Evolutionary conservation across 768 basidiomycete genomes (phyloP), one percentile per base, ranked within the genome.

Genomic region (Termitomyces sp.): DNA sequence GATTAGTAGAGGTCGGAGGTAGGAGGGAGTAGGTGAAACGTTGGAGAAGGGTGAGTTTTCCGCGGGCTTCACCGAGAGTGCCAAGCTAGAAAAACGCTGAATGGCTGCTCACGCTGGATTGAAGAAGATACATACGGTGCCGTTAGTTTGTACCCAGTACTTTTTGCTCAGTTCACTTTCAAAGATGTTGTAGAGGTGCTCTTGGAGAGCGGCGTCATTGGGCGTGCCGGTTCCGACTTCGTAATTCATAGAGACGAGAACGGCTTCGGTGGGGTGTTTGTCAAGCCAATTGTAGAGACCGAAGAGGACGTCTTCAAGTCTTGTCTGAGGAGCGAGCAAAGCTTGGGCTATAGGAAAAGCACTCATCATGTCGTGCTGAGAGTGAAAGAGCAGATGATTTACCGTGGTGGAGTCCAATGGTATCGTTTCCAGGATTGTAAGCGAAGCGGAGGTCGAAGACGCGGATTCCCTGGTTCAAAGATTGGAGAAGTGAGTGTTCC

Each of bases 211-310:
- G 3, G 70, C 61, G 33, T 80, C 78, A 55, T 79, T 66, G 5
- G 76, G 75, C 3, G 78, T 81, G 4, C 77, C 79, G 0, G 75
- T 78, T 30, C 75, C 76, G 14, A 74, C 66, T 64, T 83, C 82
- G 56, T 79, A 73, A 58, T 82, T 83, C 48, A 84, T 64, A 0
- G 80, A 82, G 20, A 81, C 72, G 14, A 82, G 71, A 5, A 84
- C 70, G 1, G 80, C 77, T 63, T 84, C 82, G 0, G 79, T 79
- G 0, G 79, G 78, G 57, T 84, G 80, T 23, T 74, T 69, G 59
- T 81, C 74, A 14, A 84, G 74, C 80, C 81, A 84, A 43, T 68
- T 69, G 65, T 84, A 83, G 12, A 81, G 66, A 7, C 79, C 81
- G 54, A 79, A 82, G 43, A 82, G 73, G 1, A 83, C 78, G 52